A percentile compares a stretch with the other conserved stretches of the same genome.
These are phyloP conservation scores for Selaginella tamariscina DNA, from an alignment of 75 land plant species.

Conservation along the genomic window DNA sequence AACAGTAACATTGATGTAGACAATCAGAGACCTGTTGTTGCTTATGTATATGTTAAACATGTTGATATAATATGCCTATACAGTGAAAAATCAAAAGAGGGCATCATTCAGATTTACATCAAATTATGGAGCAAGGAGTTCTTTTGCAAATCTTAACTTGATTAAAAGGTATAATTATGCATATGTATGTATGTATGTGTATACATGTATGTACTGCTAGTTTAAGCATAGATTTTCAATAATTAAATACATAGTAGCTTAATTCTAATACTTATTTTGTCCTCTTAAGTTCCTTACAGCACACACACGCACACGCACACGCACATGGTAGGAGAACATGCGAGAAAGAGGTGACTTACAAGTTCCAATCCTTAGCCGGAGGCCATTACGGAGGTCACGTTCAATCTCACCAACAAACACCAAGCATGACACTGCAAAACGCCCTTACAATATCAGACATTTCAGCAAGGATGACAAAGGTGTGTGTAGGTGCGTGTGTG, in stretches of 20 bases:
- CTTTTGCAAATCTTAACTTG: too few relatives aligned
- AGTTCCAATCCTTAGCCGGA: slow-evolving; percentile 19
- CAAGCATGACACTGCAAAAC: neutral
- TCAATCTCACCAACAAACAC: neutral
- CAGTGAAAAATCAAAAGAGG: too few relatives aligned
- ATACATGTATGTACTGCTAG: neutral
- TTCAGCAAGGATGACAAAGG: neutral
- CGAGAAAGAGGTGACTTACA: neutral
- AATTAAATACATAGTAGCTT: slow-evolving; percentile 10
- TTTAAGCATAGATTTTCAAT: neutral
- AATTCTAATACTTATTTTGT: too few relatives aligned
- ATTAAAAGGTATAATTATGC: neutral
- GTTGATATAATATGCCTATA: too few relatives aligned
- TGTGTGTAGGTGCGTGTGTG: too few relatives aligned
- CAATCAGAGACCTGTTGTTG: too few relatives aligned
- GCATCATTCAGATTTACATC: too few relatives aligned
- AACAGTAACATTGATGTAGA: too few relatives aligned
- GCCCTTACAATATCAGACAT: neutral
- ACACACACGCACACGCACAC: neutral
- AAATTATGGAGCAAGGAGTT: too few relatives aligned
- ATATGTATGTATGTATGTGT: slow-evolving; percentile 14
- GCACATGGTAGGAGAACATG: neutral
- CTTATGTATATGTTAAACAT: too few relatives aligned
- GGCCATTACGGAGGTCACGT: neutral
- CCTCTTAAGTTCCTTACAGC: slow-evolving; percentile 18